Base-by-base conservation (phyloP, 805 yeast genomes). In the Candida endomychidarum region DNA sequence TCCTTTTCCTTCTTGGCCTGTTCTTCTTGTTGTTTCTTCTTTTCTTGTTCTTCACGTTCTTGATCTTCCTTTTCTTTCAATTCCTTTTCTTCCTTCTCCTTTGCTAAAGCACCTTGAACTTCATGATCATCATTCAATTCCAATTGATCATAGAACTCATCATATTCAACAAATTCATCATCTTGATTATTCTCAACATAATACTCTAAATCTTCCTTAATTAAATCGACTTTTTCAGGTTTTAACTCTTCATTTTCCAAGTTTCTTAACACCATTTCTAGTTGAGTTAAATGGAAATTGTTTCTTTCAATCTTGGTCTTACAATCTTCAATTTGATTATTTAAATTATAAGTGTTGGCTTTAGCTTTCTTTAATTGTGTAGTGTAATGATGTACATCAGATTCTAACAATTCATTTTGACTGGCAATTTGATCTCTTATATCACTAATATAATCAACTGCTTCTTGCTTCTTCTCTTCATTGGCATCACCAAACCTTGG, bases 121-220 rank as follows among this genome's bases (percentile, higher is more conserved):
- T 58, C 65, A 31, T 52, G 47, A 31, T 51, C 55, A 16, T 57
- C 65, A 22, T 80, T 83, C 31, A 89, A 75, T 31, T 83, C 89
- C 51, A 93, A 74, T 44, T 81, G 87, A 51, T 93, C 97, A 62
- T 91, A 93, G 45, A 91, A 78, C 10, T 87, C 89, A 52, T 90
- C 96, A 61, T 91, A 96, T 56, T 89, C 97, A 23, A 90, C 83
- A 60, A 89, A 91, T 54, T 90, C 96, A 4, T 81, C 90, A 41
- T 89, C 96, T 61, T 85, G 93, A 57, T 91, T 91, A 47, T 88
- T 85, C 51, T 93, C 98, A 21, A 93, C 93, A 60, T 87, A 90
- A 65, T 93, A 91, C 51, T 78, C 86, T 58, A 91, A 85, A 60
- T 91, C 98, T 38, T 91, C 98, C 57, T 83, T 81, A 42, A 88